These are phyloP conservation scores for Viola odorata DNA, from an alignment of 345 rosid species.

Conservation along the genomic window DNA sequence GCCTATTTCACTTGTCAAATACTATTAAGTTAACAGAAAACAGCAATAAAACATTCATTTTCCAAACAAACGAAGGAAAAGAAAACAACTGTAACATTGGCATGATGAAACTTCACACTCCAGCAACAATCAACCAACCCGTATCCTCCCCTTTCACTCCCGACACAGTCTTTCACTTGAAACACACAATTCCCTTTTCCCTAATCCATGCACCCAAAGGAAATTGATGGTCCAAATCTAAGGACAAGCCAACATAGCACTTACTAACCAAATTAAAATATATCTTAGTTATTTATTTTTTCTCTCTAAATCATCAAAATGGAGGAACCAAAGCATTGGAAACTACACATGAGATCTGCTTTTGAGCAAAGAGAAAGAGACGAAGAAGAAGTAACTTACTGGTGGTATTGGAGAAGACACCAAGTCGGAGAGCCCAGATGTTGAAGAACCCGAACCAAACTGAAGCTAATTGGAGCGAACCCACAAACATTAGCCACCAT, in stretches of 20 bases:
- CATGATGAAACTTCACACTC: background rate
- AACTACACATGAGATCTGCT: no score
- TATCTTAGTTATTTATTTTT: no score
- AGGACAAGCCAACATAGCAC: slow-evolving; percentile 7
- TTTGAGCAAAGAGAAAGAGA: no score
- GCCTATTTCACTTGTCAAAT: no score
- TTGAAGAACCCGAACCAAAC: slow-evolving; percentile 96
- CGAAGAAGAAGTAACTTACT: slow-evolving; percentile 30
- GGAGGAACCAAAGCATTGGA: no score
- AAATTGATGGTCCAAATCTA: background rate
- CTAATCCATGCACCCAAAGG: background rate
- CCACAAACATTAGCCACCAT: slow-evolving; percentile 89
- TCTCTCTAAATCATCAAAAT: no score
- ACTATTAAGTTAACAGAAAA: no score
- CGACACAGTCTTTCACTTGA: background rate
- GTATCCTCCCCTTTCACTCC: background rate
- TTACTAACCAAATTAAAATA: no score
- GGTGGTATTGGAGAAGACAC: slow-evolving; percentile 74
- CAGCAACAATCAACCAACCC: background rate
- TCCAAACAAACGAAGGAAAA: no score
- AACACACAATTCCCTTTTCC: background rate
- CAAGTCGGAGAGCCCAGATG: slow-evolving; percentile 85
- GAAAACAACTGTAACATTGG: background rate
- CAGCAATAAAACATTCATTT: no score
- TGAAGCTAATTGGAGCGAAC: slow-evolving; percentile 76